Evolutionary conservation across 75 land plant species (phyloP), one percentile per base, ranked within the genome.

Genomic region (Selaginella moellendorffii): DNA sequence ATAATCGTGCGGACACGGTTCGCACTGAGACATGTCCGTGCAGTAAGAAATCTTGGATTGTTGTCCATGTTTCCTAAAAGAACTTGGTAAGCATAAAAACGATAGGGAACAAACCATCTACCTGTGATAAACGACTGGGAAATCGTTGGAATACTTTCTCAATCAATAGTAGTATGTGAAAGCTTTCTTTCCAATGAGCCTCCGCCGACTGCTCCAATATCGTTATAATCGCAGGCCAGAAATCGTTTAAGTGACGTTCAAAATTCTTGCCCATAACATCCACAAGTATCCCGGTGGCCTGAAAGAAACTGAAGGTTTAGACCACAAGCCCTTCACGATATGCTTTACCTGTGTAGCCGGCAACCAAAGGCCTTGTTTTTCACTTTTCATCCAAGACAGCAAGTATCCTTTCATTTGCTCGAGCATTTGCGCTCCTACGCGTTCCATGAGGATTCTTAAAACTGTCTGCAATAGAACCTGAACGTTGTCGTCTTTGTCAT

Each of bases 181-280:
- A 93, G 28, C 89, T 84, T 70, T 85, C 98, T 70, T 80, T 81
- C 88, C 86, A 85, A n/a, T 0, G 36, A 69, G 65, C 31, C 24
- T 68, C 9, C 31, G 82, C 54, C 24, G n/a, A n/a, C 27, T 65
- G 63, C 53, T 30, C 77, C 66, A 86, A 61, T 58, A 90, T 78
- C 0, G 30, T 65, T 62, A 52, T 62, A 17, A 70, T 66, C 22
- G 54, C 75, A 31, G 54, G 76, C 42, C 75, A 46, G 28, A 84
- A 63, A 1, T 59, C 83, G 25, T 65, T 42, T 14, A 82, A 21
- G 54, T 83, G 73, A 46, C 70, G 56, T 36, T 63, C 68, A 74
- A 83, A 88, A 1, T 62, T 73, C 54, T 62, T 76, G 60, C 71
- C 60, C 77, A 83, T 58, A 19, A 72, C 80, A 52, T 85, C 95